Base-by-base conservation (phyloP, 1,284 basidiomycete species). In the Cystobasidium pallidum region DNA sequence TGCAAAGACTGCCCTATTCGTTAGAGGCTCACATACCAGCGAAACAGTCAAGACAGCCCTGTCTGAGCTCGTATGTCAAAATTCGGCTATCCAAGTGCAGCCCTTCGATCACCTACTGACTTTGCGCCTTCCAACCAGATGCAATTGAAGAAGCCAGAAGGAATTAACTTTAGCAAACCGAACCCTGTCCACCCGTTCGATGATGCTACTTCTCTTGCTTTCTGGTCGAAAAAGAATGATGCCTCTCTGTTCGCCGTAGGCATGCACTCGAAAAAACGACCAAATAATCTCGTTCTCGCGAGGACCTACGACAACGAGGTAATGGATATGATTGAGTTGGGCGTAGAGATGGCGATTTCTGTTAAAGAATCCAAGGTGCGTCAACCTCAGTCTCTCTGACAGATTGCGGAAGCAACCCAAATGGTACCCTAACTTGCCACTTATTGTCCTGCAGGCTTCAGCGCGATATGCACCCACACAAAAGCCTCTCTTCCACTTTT, bases 201-300 rank as follows among this genome's bases (percentile, higher is more conserved):
- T 78, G 86, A 92, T 74, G 59, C 76, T 19, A 81, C 87, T 2
- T 90, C 91, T 1, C 84, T 99, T 70, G 92, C 92, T 77, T 99
- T 99, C 82, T 99, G 94, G 91, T 84, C 88, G 0, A 79, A 84
- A 43, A 99, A 99, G 84, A 99, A 99, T 82, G 96, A 99, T 78
- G 94, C 94, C 1, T 89, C 88, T 3, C 84, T 99, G 78, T 96
- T 98, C 79, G 83, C 96, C 15, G 84, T 98, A 51, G 95, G 92
- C 1, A 90, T 94, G 79, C 92, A 90, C 78, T 91, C 89, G 61
- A 99, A 99, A 84, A 99, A 99, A 82, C 84, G 94, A 66, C 94
- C 94, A 17, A 86, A 98, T 79, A 89, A 91, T 66, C 81, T 99
- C 70, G 88, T 90, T 2, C 89, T 96, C 78, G 89, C 89, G 15